Conservation (phyloP, 208 protist genomes). For the Leptomonas pyrrhocoris region DNA sequence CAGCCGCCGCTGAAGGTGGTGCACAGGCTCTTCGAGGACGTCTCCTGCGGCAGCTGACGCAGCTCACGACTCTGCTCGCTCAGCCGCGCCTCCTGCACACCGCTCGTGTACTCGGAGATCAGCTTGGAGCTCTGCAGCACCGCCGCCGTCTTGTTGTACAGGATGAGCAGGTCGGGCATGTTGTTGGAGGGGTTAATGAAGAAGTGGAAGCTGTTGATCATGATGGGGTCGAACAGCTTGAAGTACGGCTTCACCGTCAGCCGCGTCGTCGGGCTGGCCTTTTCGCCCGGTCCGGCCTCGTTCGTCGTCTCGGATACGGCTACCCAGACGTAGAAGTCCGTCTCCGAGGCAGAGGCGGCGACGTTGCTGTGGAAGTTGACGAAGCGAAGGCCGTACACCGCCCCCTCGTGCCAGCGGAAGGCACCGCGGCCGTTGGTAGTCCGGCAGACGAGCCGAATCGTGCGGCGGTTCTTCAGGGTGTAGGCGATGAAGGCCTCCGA, state of each 20-base stretch:
- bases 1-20: constrained; percentile 65
- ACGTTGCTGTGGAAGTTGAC: constrained; percentile 92
- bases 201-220: constrained; percentile 73
- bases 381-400: constrained; percentile 72
- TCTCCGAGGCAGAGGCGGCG: constrained; percentile 59
- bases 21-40: constrained; percentile 51
- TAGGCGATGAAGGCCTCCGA: constrained; percentile 81
- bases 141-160: constrained; percentile 69
- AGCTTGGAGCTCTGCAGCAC: constrained; percentile 81
- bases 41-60: constrained; percentile 43
- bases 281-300: constrained; percentile 2
- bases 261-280: constrained; percentile 16
- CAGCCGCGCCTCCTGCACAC: constrained; percentile 57
- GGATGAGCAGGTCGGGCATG: constrained; percentile 75
- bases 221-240: constrained; percentile 65
- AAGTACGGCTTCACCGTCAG: constrained; percentile 81
- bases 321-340: constrained; percentile 84
- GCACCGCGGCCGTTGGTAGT: constrained; percentile 60
- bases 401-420: constrained; percentile 55
- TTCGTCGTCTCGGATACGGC: constrained; percentile 42
- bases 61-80: constrained; percentile 53
- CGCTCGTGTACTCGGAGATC: constrained; percentile 53
- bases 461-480: constrained; percentile 73
- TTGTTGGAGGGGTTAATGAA: constrained; percentile 78
- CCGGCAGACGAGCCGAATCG: constrained; percentile 70